Evolutionary conservation across 768 basidiomycete species (phyloP).

Genomic region (Termitomyces sp.): DNA sequence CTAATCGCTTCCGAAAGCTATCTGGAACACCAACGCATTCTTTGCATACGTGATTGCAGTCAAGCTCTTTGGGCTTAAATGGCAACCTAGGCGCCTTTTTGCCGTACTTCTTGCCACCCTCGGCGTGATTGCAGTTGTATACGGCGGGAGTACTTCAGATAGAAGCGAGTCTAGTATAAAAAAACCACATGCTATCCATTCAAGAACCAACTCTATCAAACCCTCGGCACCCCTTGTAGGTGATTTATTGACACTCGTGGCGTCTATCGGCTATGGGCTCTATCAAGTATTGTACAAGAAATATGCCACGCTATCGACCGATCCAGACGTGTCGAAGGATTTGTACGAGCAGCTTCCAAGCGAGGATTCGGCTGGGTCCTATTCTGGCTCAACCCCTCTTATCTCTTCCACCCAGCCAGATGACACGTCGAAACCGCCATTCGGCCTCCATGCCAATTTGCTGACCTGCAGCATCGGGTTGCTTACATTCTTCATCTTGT

Average conservation of each 20-base stretch:
- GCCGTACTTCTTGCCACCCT: slow-evolving; percentile 79
- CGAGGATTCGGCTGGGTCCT: slow-evolving; percentile 15
- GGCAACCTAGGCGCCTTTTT: slow-evolving; percentile 60
- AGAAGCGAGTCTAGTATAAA: slow-evolving; percentile 8
- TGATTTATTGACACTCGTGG: slow-evolving; percentile 68
- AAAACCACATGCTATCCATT: background rate
- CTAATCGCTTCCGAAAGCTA: slow-evolving; percentile 36
- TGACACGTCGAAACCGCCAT: slow-evolving; percentile 59
- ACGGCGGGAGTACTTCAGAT: slow-evolving; percentile 53
- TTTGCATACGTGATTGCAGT: slow-evolving; percentile 89
- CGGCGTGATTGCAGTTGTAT: slow-evolving; percentile 80
- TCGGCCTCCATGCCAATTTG: slow-evolving; percentile 83
- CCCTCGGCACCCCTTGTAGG: slow-evolving; percentile 62
- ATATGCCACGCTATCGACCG: slow-evolving; percentile 67
- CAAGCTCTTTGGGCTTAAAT: slow-evolving; percentile 56
- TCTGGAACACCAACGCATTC: slow-evolving; percentile 90
- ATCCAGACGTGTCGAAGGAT: slow-evolving; percentile 45
- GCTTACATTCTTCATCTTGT: slow-evolving; percentile 67
- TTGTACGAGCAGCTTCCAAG: slow-evolving; percentile 44
- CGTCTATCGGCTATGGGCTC: slow-evolving; percentile 68
- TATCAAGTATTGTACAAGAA: slow-evolving; percentile 88
- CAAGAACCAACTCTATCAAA: slow-evolving; percentile 17
- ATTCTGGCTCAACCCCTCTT: slow-evolving; percentile 6
- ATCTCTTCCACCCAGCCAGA: slow-evolving; percentile 18
- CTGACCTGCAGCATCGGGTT: slow-evolving; percentile 80